Percentiles rank a stretch among this genome's conserved stretches.
Conservation (phyloP, 345 rosid species). For the Eutrema heterophyllum region DNA sequence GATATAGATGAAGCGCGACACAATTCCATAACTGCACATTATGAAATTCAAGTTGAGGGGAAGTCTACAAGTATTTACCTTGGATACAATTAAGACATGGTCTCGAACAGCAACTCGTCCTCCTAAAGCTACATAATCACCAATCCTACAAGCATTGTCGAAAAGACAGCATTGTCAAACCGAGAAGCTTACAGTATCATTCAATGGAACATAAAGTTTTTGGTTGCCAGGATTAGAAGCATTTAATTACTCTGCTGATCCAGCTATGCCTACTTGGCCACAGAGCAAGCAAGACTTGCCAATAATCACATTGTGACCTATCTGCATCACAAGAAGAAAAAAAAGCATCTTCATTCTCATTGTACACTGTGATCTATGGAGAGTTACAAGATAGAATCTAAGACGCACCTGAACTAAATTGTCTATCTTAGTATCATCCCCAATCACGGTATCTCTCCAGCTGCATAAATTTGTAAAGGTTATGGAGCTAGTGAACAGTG, state of each 20-base stretch:
- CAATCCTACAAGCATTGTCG: constrained; percentile 42
- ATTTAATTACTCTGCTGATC: constrained; percentile 60
- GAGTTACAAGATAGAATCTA: neutral
- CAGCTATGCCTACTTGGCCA: constrained; percentile 92
- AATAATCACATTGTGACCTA: constrained; percentile 76
- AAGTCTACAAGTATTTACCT: too few species aligned
- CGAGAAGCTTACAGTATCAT: neutral
- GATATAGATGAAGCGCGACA: too few species aligned
- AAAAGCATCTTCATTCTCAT: too few species aligned
- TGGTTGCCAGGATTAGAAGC: neutral
- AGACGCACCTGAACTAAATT: constrained; percentile 72
- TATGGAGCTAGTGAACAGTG: neutral
- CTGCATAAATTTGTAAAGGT: constrained; percentile 40
- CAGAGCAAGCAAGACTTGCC: constrained; percentile 81
- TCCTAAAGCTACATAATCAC: constrained; percentile 67
- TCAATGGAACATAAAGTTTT: neutral
- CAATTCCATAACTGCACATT: too few species aligned
- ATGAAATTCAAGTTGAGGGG: too few species aligned
- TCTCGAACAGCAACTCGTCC: constrained; percentile 80
- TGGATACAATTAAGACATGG: constrained; percentile 61
- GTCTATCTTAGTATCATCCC: constrained; percentile 77
- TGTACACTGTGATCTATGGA: neutral
- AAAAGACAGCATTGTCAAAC: neutral
- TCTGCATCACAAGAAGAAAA: constrained; percentile 39
- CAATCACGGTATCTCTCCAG: constrained; percentile 82